Evolutionary conservation across 495 filamentous ascomycete genomes (phyloP).

Genomic region (Xylaria venustula): DNA sequence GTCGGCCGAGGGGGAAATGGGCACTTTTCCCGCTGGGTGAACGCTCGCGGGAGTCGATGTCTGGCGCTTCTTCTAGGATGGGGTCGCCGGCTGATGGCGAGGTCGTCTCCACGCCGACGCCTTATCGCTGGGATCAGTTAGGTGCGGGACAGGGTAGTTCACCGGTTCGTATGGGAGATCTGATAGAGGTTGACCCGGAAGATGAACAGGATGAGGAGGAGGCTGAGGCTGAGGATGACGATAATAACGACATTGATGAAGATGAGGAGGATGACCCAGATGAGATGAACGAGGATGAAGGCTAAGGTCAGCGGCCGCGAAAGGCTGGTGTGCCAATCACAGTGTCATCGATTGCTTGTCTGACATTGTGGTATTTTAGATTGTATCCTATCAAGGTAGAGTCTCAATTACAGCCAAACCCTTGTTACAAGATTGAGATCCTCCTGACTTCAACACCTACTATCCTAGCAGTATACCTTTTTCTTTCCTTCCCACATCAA

Average conservation of each 20-base stretch:
- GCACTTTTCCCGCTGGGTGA: constrained; percentile 14
- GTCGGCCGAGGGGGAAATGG: constrained; percentile 11
- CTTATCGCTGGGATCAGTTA: constrained; percentile 29
- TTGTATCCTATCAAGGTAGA: too few relatives aligned
- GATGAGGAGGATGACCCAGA: constrained; percentile 19
- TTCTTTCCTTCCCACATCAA: constrained; percentile 34
- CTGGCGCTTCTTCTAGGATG: neutral
- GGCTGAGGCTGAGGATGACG: constrained; percentile 1
- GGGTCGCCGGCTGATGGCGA: neutral
- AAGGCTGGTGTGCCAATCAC: neutral
- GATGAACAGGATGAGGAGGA: constrained; percentile 15
- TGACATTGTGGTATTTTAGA: too few relatives aligned
- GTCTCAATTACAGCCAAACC: too few relatives aligned
- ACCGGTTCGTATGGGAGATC: neutral
- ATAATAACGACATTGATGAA: constrained; percentile 13
- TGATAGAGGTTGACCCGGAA: constrained; percentile 10
- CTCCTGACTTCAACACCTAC: neutral
- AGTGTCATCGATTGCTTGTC: too few relatives aligned
- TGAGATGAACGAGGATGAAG: constrained; percentile 18
- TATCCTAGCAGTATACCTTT: neutral
- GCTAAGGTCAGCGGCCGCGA: neutral
- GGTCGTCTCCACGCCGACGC: constrained; percentile 29
- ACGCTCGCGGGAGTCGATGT: constrained; percentile 6
- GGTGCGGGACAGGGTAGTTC: constrained; percentile 11
- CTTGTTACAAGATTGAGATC: neutral